These are phyloP conservation scores for Calophaca sinica DNA, from an alignment of 306 rosid species.

Conservation along the genomic window DNA sequence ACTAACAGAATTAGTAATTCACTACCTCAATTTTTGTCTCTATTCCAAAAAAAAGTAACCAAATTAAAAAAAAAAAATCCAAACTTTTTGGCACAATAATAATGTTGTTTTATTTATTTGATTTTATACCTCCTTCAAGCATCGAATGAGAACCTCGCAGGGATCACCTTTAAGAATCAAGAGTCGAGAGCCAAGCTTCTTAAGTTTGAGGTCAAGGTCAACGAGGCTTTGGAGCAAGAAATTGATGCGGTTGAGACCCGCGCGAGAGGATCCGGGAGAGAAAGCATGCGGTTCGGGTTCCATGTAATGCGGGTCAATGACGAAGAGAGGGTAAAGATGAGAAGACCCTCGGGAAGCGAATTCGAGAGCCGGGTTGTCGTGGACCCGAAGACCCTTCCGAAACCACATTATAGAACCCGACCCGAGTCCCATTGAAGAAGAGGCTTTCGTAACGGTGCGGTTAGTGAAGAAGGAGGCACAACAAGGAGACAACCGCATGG, in stretches of 20 bases:
- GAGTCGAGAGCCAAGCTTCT: slow-evolving; percentile 78
- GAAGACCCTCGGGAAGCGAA: slow-evolving; percentile 55
- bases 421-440: slow-evolving; percentile 53
- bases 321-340: slow-evolving; percentile 71
- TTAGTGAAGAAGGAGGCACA: neutral
- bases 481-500: slow-evolving; percentile 29
- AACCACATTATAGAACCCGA: slow-evolving; percentile 83
- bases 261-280: slow-evolving; percentile 66
- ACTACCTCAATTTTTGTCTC: neutral
- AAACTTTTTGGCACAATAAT: neutral
- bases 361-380: slow-evolving; percentile 90
- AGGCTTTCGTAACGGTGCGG: neutral
- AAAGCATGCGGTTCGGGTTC: slow-evolving; percentile 64
- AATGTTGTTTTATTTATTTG: neutral
- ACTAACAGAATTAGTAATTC: neutral
- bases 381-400: slow-evolving; percentile 91
- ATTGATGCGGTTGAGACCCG: slow-evolving; percentile 76
- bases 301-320: slow-evolving; percentile 92
- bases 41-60: neutral
- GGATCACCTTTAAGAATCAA: slow-evolving; percentile 84
- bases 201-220: slow-evolving; percentile 71
- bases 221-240: slow-evolving; percentile 79
- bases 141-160: slow-evolving; percentile 59
- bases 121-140: slow-evolving; percentile 70
- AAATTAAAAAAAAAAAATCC: neutral